These are phyloP conservation scores for Phytophthora tentaculata DNA, from an alignment of 352 stramenopile genomes.

Conservation along the genomic window DNA sequence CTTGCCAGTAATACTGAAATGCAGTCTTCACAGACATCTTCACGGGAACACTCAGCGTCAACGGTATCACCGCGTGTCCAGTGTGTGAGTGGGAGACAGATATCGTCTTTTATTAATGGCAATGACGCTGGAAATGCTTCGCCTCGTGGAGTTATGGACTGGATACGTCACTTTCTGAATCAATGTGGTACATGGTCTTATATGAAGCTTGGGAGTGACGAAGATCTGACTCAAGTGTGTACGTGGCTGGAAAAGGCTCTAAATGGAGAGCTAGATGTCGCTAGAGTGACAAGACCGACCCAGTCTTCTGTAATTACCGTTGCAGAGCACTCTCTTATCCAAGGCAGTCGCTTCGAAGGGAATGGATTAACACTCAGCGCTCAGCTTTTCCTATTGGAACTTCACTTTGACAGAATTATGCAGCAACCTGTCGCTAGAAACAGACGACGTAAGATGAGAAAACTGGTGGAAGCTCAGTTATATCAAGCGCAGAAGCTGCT, in stretches of 20 bases:
- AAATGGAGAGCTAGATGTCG: constrained; percentile 38
- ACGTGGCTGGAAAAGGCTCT: constrained; percentile 67
- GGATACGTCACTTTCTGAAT: constrained; percentile 53
- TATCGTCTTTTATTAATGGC: constrained; percentile 26
- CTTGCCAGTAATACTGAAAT: background rate
- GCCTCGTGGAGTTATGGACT: constrained; percentile 27
- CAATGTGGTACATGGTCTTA: constrained; percentile 68
- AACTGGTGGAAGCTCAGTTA: constrained; percentile 35
- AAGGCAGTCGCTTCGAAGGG: constrained; percentile 33
- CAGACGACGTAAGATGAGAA: constrained; percentile 31
- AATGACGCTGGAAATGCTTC: background rate
- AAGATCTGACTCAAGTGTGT: constrained; percentile 52
- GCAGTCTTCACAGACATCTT: constrained; percentile 8
- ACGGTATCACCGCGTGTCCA: background rate
- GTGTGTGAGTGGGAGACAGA: constrained; percentile 14
- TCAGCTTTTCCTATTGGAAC: constrained; percentile 66
- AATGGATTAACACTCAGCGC: constrained; percentile 45
- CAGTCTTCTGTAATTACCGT: constrained; percentile 21
- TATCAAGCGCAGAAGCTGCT: constrained; percentile 44
- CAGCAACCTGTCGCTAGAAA: constrained; percentile 33
- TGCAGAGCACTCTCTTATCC: constrained; percentile 24
- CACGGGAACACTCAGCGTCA: constrained; percentile 3
- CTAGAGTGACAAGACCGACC: constrained; percentile 7
- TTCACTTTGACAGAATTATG: constrained; percentile 57
- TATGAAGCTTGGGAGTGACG: constrained; percentile 38